Base-by-base conservation (phyloP, 371 early-diverging fungal genomes). In the Apophysomyces ossiformis region DNA sequence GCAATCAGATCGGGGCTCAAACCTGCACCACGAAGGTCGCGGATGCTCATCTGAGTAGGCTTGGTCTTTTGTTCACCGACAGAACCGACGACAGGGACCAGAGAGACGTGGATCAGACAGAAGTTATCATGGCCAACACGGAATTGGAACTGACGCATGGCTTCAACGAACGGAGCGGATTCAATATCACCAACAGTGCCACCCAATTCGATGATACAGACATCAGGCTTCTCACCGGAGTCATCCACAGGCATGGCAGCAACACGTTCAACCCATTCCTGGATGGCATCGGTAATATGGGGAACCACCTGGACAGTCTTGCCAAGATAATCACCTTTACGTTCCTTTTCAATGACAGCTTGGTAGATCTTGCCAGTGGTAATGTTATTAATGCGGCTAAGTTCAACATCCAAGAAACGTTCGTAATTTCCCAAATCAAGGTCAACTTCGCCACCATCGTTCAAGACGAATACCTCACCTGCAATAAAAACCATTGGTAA, bases 101-200 rank as follows among this genome's bases (percentile, higher is more conserved):
- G 87, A 18, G 99, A 99, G 13, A 99, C 99, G 73, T 97, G 97
- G 69, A 99, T 95, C 71, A 98, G 77, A 65, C 93, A 92, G 75
- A 99, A 99, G 88, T 99, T 98, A 46, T 96, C 96, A 69, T 90
- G 92, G n/a, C 97, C 99, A 16, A 98, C 97, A 68, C 97, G 94
- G 88, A 94, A 95, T 76, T 98, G 96, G 89, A 99, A 96, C 79
- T 99, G 99, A 72, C 99, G 92, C 93, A 99, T 94, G 47, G 99
- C 99, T 82, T 99, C 99, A 65, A 99, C 92, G 74, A 98, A 99
- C 46, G 99, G 98, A 59, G 96, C 96, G 9, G 98, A 96, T 83
- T 99, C 99, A 72, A 97, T 96, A 78, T 99, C 99, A 71, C 99
- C 99, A 7, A 99, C 97, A 37, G 99, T 98, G 61, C 99, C 99